phyloP scores from a whole-genome alignment of 768 basidiomycete species.

The Clitopilus passeckerianus region DNA sequence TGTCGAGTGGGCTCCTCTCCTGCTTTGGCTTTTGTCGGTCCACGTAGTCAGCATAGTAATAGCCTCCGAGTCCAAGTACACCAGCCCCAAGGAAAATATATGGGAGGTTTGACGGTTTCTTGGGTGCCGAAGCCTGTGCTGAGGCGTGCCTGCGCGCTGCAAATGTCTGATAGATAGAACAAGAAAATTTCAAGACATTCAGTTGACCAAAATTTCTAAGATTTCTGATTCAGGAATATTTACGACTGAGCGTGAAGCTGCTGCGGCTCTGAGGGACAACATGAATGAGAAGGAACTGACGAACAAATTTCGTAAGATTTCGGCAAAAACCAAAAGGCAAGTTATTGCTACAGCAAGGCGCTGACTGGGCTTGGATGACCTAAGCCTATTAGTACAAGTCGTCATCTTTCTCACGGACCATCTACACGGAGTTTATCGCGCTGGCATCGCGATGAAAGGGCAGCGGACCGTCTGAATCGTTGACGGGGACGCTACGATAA shows the following conservation, averaged over 20 bases:
- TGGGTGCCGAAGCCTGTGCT: slow-evolving; percentile 32
- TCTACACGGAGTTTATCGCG: not conserved
- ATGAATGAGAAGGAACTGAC: slow-evolving; percentile 23
- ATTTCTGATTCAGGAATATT: slow-evolving; percentile 7
- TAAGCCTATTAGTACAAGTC: not conserved
- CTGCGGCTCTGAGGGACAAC: slow-evolving; percentile 33
- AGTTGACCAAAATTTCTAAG: not conserved
- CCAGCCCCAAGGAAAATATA: slow-evolving; percentile 45
- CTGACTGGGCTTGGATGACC: not conserved
- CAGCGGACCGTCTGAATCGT: too few relatives aligned
- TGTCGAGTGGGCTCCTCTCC: slow-evolving; percentile 68
- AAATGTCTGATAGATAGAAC: slow-evolving; percentile 13
- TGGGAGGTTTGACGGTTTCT: slow-evolving; percentile 45
- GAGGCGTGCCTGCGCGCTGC: slow-evolving; percentile 34
- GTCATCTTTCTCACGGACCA: slow-evolving; percentile 9
- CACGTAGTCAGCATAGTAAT: slow-evolving; percentile 43
- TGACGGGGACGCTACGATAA: not conserved
- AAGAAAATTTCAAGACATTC: slow-evolving; percentile 2
- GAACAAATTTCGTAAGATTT: slow-evolving; percentile 7
- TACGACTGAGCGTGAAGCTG: slow-evolving; percentile 40
- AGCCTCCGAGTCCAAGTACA: slow-evolving; percentile 35
- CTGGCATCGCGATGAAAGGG: too few relatives aligned
- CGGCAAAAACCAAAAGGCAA: not conserved
- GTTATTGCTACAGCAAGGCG: not conserved
- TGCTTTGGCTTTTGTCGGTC: slow-evolving; percentile 25